These are phyloP conservation scores for Rubroboletus pulcherrimus DNA, from an alignment of 768 basidiomycete genomes.

Conservation along the genomic window DNA sequence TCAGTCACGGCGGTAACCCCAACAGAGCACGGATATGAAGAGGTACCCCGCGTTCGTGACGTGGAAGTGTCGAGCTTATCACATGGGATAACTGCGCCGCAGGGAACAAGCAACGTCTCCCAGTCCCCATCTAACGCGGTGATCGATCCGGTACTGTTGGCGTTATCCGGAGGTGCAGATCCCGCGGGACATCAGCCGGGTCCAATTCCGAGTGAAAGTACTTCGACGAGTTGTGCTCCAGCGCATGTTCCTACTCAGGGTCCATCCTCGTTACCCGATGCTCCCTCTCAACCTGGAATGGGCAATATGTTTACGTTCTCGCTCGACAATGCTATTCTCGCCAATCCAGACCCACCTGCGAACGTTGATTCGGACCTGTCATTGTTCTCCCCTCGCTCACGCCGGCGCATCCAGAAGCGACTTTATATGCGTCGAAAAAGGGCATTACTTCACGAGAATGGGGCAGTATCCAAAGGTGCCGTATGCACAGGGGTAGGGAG, in stretches of 20 bases:
- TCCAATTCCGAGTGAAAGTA: background rate
- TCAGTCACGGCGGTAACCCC: background rate
- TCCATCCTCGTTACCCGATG: background rate
- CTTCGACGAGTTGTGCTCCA: background rate
- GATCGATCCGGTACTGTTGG: slow-evolving; percentile 33
- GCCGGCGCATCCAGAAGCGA: slow-evolving; percentile 56
- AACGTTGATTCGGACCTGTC: slow-evolving; percentile 16
- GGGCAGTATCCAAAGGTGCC: background rate
- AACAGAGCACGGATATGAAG: slow-evolving; percentile 4
- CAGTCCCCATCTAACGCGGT: slow-evolving; percentile 8
- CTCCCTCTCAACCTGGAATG: background rate
- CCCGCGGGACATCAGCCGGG: background rate
- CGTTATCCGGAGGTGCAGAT: slow-evolving; percentile 18
- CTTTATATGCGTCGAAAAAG: slow-evolving; percentile 72
- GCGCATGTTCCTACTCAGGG: background rate
- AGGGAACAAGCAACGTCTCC: background rate
- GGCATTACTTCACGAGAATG: slow-evolving; percentile 43
- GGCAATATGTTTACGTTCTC: background rate
- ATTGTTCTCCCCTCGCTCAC: slow-evolving; percentile 44
- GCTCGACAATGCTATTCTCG: background rate
- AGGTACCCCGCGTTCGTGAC: background rate
- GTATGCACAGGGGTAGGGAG: slow-evolving; percentile 15
- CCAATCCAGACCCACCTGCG: background rate
- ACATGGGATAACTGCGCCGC: background rate
- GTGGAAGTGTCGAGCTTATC: background rate